phyloP scores from a whole-genome alignment of 257 asterid species.

The Scutellaria minor region DNA sequence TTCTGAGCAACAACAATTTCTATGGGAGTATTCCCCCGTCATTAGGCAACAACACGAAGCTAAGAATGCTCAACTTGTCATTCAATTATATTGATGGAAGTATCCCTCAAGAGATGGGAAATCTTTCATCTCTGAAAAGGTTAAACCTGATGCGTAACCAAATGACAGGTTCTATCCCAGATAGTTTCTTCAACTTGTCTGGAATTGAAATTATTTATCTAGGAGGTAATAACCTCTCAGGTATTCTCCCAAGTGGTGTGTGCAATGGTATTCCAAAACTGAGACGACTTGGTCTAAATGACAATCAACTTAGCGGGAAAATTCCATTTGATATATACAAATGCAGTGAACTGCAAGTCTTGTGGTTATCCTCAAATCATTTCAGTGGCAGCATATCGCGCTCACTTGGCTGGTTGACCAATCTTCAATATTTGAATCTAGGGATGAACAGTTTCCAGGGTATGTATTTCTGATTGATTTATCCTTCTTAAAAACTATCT shows the following conservation, averaged over 20 bases:
- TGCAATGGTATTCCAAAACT: slow-evolving; percentile 23
- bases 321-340: slow-evolving; percentile 37
- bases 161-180: slow-evolving; percentile 40
- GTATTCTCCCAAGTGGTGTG: slow-evolving; percentile 30
- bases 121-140: slow-evolving; percentile 29
- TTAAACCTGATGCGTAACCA: slow-evolving; percentile 39
- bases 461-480: slow-evolving; percentile 32
- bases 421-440: slow-evolving; percentile 22
- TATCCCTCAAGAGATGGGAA: slow-evolving; percentile 43
- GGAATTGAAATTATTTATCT: slow-evolving; percentile 24
- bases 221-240: slow-evolving; percentile 30
- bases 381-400: slow-evolving; percentile 40
- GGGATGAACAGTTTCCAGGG: slow-evolving; percentile 38
- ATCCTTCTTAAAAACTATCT: slow-evolving; percentile 26
- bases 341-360: slow-evolving; percentile 26
- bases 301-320: slow-evolving; percentile 34
- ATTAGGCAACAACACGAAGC: slow-evolving; percentile 45
- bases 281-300: background rate
- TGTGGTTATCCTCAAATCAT: slow-evolving; percentile 33
- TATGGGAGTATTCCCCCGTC: slow-evolving; percentile 50
- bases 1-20: slow-evolving; percentile 46
- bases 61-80: slow-evolving; percentile 37
- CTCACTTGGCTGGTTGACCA: slow-evolving; percentile 34
- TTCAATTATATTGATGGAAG: slow-evolving; percentile 46
- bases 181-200: slow-evolving; percentile 37